Evolutionary conservation across 345 rosid genomes (phyloP).

Genomic region (Acer negundo): DNA sequence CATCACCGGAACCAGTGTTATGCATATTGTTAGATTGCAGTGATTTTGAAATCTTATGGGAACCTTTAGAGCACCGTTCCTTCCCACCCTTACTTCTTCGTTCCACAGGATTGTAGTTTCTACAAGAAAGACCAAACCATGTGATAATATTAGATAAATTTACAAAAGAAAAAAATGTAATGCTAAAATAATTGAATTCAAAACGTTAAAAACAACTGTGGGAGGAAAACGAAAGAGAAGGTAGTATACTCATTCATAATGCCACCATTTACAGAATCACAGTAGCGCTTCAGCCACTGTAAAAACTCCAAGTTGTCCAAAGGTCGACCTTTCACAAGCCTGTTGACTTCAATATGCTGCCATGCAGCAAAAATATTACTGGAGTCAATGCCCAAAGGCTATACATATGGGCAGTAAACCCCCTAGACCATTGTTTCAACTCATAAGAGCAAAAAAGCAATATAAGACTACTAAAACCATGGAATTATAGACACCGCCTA

Average conservation of each 20-base stretch:
- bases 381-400: background rate
- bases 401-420: background rate
- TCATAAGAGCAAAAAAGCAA: background rate
- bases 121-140: constrained; percentile 24
- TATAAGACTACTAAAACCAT: background rate
- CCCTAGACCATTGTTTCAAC: background rate
- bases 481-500: background rate
- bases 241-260: constrained; percentile 81
- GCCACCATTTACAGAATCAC: constrained; percentile 97
- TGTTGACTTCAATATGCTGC: constrained; percentile 92
- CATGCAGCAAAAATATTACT: constrained; percentile 12
- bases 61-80: constrained; percentile 53
- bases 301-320: constrained; percentile 97
- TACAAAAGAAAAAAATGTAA: background rate
- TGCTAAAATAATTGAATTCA: background rate
- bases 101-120: constrained; percentile 92
- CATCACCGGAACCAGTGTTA: constrained; percentile 39
- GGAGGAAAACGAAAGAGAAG: background rate
- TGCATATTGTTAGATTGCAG: constrained; percentile 66
- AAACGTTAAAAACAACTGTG: background rate
- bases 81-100: constrained; percentile 81
- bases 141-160: background rate
- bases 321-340: constrained; percentile 89
- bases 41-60: constrained; percentile 68
- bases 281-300: constrained; percentile 94